phyloP scores from a whole-genome alignment of 208 protist species.

The Trypanosoma boissoni region DNA sequence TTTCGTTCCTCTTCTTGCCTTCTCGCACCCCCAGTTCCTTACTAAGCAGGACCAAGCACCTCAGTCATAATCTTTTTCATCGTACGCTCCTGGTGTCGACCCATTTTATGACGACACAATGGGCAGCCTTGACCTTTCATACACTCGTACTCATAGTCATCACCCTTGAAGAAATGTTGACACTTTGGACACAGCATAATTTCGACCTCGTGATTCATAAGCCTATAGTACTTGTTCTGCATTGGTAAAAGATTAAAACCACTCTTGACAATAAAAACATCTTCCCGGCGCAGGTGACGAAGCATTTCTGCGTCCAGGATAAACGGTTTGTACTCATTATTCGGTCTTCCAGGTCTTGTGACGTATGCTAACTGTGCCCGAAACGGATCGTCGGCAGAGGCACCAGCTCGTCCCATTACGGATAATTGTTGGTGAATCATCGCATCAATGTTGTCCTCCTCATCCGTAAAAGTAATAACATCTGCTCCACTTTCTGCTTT shows the following conservation, averaged over 20 bases:
- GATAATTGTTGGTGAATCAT: constrained; percentile 80
- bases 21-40: neutral
- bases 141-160: constrained; percentile 89
- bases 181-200: constrained; percentile 88
- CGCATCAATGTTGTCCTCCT: constrained; percentile 86
- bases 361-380: constrained; percentile 86
- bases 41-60: constrained; percentile 12
- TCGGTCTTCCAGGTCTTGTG: constrained; percentile 56
- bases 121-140: constrained; percentile 89
- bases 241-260: constrained; percentile 59
- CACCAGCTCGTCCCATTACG: constrained; percentile 67
- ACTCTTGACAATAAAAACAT: constrained; percentile 84
- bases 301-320: constrained; percentile 76
- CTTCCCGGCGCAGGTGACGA: constrained; percentile 76
- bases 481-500: constrained; percentile 64
- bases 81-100: constrained; percentile 44
- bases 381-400: constrained; percentile 81
- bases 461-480: constrained; percentile 78
- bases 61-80: constrained; percentile 59
- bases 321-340: constrained; percentile 82
- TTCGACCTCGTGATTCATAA: constrained; percentile 71
- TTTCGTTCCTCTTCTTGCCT: neutral
- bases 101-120: constrained; percentile 81
- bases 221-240: constrained; percentile 88
- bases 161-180: constrained; percentile 93